Evolutionary conservation across 805 yeast genomes (phyloP).

Genomic region (Saccharomyces eubayanus): DNA sequence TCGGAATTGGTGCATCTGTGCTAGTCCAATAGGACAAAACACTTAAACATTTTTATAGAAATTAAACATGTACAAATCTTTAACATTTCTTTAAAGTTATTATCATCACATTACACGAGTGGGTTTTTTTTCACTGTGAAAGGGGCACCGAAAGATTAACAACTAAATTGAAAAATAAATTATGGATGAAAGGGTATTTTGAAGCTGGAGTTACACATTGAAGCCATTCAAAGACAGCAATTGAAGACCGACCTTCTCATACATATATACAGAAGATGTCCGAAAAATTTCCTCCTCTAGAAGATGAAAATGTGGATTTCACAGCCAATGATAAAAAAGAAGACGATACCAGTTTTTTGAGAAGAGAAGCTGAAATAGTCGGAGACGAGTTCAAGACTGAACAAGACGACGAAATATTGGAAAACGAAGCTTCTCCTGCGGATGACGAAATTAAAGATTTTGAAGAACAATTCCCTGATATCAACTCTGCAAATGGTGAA

Average conservation of each 20-base stretch:
- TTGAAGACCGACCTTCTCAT: neutral
- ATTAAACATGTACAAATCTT: neutral
- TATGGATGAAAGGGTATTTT: neutral
- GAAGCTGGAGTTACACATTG: neutral
- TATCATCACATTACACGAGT: neutral
- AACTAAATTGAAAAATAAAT: neutral
- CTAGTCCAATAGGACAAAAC: constrained; percentile 14
- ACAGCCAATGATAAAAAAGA: constrained; percentile 23
- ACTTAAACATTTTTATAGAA: neutral
- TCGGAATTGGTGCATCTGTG: constrained; percentile 24
- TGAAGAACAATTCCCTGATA: constrained; percentile 55
- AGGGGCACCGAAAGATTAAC: neutral
- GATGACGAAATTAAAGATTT: constrained; percentile 46
- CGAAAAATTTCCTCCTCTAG: constrained; percentile 70
- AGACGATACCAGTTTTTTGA: constrained; percentile 49
- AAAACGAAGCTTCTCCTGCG: constrained; percentile 3
- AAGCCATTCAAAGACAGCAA: neutral
- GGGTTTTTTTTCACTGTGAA: neutral
- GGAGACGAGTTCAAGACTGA: constrained; percentile 69
- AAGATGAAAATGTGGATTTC: constrained; percentile 33
- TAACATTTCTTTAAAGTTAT: neutral
- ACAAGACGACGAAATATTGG: constrained; percentile 44
- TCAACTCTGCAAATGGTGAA: constrained; percentile 4
- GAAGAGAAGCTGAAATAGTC: constrained; percentile 58
- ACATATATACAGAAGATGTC: constrained; percentile 38